Base-by-base conservation (phyloP, 2,329 filamentous ascomycete genomes). In the Mycosphaerella sp. region DNA sequence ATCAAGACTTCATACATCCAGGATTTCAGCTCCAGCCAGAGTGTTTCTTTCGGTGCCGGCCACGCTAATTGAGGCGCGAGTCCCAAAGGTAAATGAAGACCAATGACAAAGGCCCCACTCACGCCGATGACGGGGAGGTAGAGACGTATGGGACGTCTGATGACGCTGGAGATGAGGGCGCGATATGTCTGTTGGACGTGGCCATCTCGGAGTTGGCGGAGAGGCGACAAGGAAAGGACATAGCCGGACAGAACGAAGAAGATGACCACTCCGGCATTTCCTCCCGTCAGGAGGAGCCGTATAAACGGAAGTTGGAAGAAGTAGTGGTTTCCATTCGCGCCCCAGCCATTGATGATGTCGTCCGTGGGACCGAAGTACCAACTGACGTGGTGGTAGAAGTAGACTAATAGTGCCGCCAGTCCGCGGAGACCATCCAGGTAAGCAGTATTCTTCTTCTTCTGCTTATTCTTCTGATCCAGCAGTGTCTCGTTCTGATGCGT, bases 391-490 rank as follows among this genome's bases (percentile, higher is more conserved):
- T 84, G 80, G 54, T 83, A 80, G 61, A 78, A 73, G 66, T 84
- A 86, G 12, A 86, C 83, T 17, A 85, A 64, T 26, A 86, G 74
- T 7, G 83, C 81, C 6, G 83, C 82, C 56, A 86, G 82, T 2
- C 84, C 83, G 58, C 84, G 74, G 6, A 86, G 70, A 9, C 83
- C 83, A 60, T 86, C 83, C 6, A 83, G 74, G 59, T 80, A 82
- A 9, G 38, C 39, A 2, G 51, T 53, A 5, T 45, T 51, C 42
- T 45, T 51, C 48, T 51, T 51, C 48, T 51, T 51, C 14, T 17
- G 14, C 14, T 17, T 17, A 17, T 17, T 17, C 14, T 17, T 17
- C 14, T 17, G 14, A 31, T 51, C 48, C 8, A 39, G 10, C n/a
- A 32, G 10, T 6, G 26, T 45, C 8, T 51, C 48, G 14, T 41